A percentile compares a stretch with the other conserved stretches of the same genome.
These are phyloP conservation scores for Haplosporangium sp. DNA, from an alignment of 371 early-diverging fungal genomes.

Conservation along the genomic window DNA sequence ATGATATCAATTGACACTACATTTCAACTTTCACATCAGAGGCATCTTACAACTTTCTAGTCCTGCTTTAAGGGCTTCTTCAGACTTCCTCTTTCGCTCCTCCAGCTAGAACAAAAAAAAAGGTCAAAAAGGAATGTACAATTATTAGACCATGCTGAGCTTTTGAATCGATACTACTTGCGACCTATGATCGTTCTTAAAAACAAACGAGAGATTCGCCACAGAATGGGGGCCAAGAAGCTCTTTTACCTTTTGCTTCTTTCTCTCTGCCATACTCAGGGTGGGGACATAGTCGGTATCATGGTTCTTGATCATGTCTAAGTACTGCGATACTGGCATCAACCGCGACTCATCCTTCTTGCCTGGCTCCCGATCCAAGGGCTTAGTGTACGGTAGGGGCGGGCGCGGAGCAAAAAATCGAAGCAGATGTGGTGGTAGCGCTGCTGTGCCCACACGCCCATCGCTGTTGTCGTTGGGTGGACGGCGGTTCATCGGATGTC, in stretches of 20 bases:
- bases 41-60: constrained; percentile 62
- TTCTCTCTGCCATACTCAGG: constrained; percentile 75
- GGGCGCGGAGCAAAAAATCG: constrained; percentile 95
- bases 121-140: neutral
- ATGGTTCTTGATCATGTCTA: constrained; percentile 69
- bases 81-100: constrained; percentile 65
- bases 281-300: constrained; percentile 83
- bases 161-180: neutral
- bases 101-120: constrained; percentile 56
- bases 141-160: neutral
- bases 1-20: neutral
- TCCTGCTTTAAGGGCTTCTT: constrained; percentile 67
- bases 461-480: constrained; percentile 30
- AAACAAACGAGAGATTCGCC: neutral
- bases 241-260: constrained; percentile 71
- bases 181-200: neutral
- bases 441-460: constrained; percentile 51
- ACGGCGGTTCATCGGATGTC: constrained; percentile 40
- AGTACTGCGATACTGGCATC: constrained; percentile 73
- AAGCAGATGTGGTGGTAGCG: constrained; percentile 84
- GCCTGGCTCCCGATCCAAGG: constrained; percentile 80
- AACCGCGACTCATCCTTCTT: constrained; percentile 71
- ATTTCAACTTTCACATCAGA: too few species aligned
- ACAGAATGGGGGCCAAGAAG: neutral
- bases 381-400: constrained; percentile 75